Conservation (phyloP, 2,329 filamentous ascomycete genomes). For the Trichoderma guizhouense region DNA sequence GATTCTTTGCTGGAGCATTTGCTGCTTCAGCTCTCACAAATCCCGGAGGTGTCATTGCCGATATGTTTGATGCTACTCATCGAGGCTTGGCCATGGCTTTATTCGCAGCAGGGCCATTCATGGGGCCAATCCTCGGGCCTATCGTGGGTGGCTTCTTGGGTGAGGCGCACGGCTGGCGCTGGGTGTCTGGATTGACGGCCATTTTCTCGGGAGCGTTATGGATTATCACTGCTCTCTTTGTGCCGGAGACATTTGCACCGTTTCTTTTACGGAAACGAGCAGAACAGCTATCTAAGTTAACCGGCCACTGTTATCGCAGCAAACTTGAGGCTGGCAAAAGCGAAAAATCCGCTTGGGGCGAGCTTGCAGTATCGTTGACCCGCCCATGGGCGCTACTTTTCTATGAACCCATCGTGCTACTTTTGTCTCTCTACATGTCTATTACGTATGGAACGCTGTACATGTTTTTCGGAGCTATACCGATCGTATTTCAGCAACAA, state of each 20-base stretch:
- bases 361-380: neutral
- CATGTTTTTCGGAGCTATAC: slow-evolving; percentile 86
- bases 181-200: neutral
- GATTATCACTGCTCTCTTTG: slow-evolving; percentile 48
- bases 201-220: neutral
- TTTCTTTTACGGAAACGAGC: neutral
- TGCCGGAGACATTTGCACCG: neutral
- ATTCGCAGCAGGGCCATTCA: slow-evolving; percentile 56
- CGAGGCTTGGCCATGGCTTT: slow-evolving; percentile 52
- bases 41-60: slow-evolving; percentile 54
- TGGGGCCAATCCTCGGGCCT: slow-evolving; percentile 53
- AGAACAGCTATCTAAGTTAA: neutral
- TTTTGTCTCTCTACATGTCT: slow-evolving; percentile 77
- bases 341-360: neutral
- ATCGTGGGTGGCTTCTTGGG: slow-evolving; percentile 57
- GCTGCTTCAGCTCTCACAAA: slow-evolving; percentile 52
- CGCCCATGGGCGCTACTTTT: slow-evolving; percentile 27
- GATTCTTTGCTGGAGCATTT: slow-evolving; percentile 54
- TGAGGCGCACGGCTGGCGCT: slow-evolving; percentile 57
- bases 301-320: neutral
- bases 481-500: slow-evolving; percentile 69
- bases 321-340: neutral
- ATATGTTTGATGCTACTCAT: slow-evolving; percentile 50
- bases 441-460: slow-evolving; percentile 83
- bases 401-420: slow-evolving; percentile 80